Percentiles rank a stretch among this genome's conserved stretches.
phyloP scores from a whole-genome alignment of 768 basidiomycete genomes.

The Boletus sensibilis region DNA sequence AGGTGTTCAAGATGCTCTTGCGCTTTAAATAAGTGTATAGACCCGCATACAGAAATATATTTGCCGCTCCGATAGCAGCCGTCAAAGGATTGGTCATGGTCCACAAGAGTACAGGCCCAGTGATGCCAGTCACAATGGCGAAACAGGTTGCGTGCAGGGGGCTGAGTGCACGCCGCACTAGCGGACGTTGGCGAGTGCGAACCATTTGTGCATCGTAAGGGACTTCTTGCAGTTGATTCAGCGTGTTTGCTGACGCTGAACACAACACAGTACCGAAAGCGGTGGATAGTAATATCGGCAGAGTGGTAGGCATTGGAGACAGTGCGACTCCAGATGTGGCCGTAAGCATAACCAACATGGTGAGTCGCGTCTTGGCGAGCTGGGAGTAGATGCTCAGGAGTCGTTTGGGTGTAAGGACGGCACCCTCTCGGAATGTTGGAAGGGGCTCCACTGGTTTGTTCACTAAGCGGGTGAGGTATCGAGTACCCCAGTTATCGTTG shows the following conservation, averaged over 20 bases:
- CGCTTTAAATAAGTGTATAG: constrained; percentile 93
- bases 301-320: constrained; percentile 80
- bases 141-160: constrained; percentile 84
- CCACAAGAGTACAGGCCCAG: constrained; percentile 77
- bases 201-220: constrained; percentile 98
- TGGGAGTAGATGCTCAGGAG: constrained; percentile 71
- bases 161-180: constrained; percentile 81
- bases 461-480: constrained; percentile 13
- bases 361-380: constrained; percentile 83
- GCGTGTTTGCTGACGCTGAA: constrained; percentile 88
- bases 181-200: constrained; percentile 82
- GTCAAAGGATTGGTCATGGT: constrained; percentile 84
- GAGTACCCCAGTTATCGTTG: constrained; percentile 53
- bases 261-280: constrained; percentile 89
- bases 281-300: constrained; percentile 83
- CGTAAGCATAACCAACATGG: constrained; percentile 80
- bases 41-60: constrained; percentile 88
- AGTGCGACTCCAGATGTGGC: constrained; percentile 92
- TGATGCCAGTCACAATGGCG: constrained; percentile 69
- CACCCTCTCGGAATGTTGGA: constrained; percentile 36
- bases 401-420: constrained; percentile 47
- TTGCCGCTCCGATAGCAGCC: constrained; percentile 77
- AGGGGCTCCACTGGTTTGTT: constrained; percentile 16
- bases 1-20: constrained; percentile 79
- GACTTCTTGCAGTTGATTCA: constrained; percentile 93